Evolutionary conservation across 2,329 filamentous ascomycete species (phyloP), one percentile per base, ranked within the genome.

Genomic region (Claviceps africana): DNA sequence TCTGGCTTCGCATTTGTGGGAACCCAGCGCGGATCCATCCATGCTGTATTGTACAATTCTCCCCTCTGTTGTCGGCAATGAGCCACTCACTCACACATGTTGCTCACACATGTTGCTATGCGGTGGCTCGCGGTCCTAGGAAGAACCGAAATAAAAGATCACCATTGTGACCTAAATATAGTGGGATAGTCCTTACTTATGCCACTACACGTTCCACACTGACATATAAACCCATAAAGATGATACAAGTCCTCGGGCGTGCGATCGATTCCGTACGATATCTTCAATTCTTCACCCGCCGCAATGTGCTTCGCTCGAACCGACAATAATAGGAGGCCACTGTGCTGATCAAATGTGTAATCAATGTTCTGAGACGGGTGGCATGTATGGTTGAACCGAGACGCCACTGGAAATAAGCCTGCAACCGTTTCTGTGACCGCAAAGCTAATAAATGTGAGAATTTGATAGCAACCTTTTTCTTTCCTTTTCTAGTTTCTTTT

Each of bases 331-430:
- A 82, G 69, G 3, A 64, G 60, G 7, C 64, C 56, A 1, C 56
- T 53, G 0, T 52, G 42, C 0, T 48, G 6, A 49, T 75, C 67
- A 56, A 70, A 78, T 1, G 47, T 56, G 58, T 75, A 81, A 1
- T 63, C 56, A 28, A 78, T 59, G 44, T 72, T 77, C 51, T 68
- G 61, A 3, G 57, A 61, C 0, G 70, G 66, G 1, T 57, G 54
- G 58, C 79, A 82, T 0, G 77, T 72, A 59, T 82, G 79, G 59
- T 82, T 82, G 64, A 82, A 81, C 2, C 78, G 69, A 0, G 77
- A 73, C 0, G 72, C 75, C 6, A 76, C 65, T 1, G 73, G 67
- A 53, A 78, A 79, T 2, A 80, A 55, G 1, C 67, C 69, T 0
- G 67, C 70, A 7, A 61, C 57, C 3, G 57, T 56, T 0, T 53